Evolutionary conservation across 139 green algal genomes (phyloP), one percentile per base, ranked within the genome.

Genomic region (Limnomonas spitsbergensis): DNA sequence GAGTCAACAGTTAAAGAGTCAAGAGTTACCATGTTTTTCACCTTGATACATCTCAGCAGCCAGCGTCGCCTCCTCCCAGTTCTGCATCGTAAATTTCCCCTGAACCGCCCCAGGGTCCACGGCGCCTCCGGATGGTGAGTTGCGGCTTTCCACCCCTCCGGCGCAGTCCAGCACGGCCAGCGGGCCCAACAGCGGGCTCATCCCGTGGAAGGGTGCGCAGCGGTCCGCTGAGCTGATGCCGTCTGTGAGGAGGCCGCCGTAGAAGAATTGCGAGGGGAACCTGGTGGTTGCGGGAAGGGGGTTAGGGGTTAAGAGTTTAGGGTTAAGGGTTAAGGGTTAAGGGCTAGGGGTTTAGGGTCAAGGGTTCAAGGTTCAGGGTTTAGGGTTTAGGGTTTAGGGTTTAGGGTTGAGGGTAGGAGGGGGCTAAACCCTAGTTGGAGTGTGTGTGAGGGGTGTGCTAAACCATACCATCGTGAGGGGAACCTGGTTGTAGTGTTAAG

Each of bases 211-310:
- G 68, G 83, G 76, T 14, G 86, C 88, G 37, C 75, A 67, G 54
- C 81, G 67, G 47, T 42, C n/a, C 38, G 42, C 66, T 4, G 67
- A 69, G 3, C 38, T 78, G 47, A 92, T 4, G 69, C 80, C 84
- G 54, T 93, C 83, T 20, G 71, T 66, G 71, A 95, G 84, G 53
- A 78, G 39, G 54, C 78, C 52, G 37, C 79, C 52, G 82, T 95
- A 95, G 79, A 95, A 95, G 77, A 85, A 91, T 1, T 69, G 56
- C 34, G 80, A 86, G 4, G 88, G 88, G 61, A 90, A 87, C 53
- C 78, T 78, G 77, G 0, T 34, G 34, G 67, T 36, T 37, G 9
- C n/a, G n/a, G n/a, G n/a, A n/a, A n/a, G n/a, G n/a, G n/a, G n/a
- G n/a, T n/a, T n/a, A n/a, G n/a, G n/a, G n/a, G n/a, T n/a, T n/a